Conservation (phyloP, 345 rosid species). For the Clarkia xantiana region DNA sequence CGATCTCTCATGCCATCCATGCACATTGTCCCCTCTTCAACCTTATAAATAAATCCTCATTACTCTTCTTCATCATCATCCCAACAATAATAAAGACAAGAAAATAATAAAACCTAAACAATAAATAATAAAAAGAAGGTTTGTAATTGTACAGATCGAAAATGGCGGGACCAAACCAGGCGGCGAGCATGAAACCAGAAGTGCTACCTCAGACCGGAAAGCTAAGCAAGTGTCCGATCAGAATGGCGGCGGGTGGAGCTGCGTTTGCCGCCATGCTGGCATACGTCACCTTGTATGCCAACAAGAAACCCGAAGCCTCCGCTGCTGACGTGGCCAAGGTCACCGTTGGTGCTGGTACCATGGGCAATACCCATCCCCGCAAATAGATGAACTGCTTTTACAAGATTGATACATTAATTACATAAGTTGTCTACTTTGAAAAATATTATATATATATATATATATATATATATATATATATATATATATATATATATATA, state of each 20-base stretch:
- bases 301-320: conserved; percentile 42
- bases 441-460: too few species aligned
- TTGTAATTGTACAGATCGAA: too few species aligned
- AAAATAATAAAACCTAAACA: background rate
- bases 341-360: conserved; percentile 22
- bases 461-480: too few species aligned
- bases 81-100: background rate
- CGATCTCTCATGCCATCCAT: conserved; percentile 9
- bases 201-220: conserved; percentile 10
- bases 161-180: conserved; percentile 11
- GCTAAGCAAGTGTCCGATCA: background rate
- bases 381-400: conserved; percentile 5
- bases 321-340: conserved; percentile 67
- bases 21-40: background rate
- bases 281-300: conserved; percentile 35
- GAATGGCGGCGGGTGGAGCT: conserved; percentile 5
- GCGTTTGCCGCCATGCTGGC: conserved; percentile 14
- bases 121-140: too few species aligned
- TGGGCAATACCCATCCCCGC: conserved; percentile 31
- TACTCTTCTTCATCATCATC: too few species aligned
- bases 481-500: too few species aligned
- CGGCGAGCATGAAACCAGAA: background rate
- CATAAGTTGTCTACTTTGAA: too few species aligned
- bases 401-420: background rate
- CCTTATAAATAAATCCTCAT: background rate